Conservation (phyloP, 2,329 filamentous ascomycete genomes). For the Mariannaea sp. region DNA sequence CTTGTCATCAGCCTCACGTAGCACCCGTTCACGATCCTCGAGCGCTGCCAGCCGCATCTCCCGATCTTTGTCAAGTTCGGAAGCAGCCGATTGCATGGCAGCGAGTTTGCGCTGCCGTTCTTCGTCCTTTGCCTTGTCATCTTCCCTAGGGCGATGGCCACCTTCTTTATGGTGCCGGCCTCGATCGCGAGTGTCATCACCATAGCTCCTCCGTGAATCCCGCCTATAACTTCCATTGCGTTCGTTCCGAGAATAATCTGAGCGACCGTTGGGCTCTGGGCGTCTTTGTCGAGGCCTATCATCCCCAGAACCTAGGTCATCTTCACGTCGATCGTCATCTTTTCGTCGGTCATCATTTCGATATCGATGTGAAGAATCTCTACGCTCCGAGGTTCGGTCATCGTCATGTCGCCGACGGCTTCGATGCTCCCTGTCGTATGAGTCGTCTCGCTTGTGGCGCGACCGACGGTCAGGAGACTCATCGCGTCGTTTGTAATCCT, state of each 20-base stretch:
- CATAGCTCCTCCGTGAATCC: slow-evolving; percentile 22
- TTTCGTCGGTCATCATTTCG: slow-evolving; percentile 27
- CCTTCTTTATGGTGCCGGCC: slow-evolving; percentile 30
- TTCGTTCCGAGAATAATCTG: slow-evolving; percentile 10
- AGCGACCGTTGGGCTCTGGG: slow-evolving; percentile 14
- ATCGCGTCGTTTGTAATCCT: slow-evolving; percentile 34
- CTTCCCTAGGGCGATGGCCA: slow-evolving; percentile 23
- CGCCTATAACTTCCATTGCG: slow-evolving; percentile 15
- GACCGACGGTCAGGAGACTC: slow-evolving; percentile 33
- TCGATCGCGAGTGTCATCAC: slow-evolving; percentile 32
- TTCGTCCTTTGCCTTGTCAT: slow-evolving; percentile 49
- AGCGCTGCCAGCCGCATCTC: slow-evolving; percentile 69
- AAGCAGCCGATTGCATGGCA: slow-evolving; percentile 74
- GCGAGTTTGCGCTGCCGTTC: slow-evolving; percentile 70
- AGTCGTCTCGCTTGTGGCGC: slow-evolving; percentile 28
- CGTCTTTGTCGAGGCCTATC: slow-evolving; percentile 41
- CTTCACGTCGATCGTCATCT: slow-evolving; percentile 40
- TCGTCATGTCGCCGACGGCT: slow-evolving; percentile 27
- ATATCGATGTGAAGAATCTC: slow-evolving; percentile 18
- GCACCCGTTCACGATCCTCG: slow-evolving; percentile 66
- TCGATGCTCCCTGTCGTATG: slow-evolving; percentile 26
- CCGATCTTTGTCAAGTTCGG: slow-evolving; percentile 72
- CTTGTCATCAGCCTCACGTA: slow-evolving; percentile 69
- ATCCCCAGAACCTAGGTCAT: slow-evolving; percentile 34
- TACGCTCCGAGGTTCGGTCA: slow-evolving; percentile 19